Evolutionary conservation across 192 early-diverging fungal species (phyloP), one percentile per base, ranked within the genome.

Genomic region (Podila clonocystis): DNA sequence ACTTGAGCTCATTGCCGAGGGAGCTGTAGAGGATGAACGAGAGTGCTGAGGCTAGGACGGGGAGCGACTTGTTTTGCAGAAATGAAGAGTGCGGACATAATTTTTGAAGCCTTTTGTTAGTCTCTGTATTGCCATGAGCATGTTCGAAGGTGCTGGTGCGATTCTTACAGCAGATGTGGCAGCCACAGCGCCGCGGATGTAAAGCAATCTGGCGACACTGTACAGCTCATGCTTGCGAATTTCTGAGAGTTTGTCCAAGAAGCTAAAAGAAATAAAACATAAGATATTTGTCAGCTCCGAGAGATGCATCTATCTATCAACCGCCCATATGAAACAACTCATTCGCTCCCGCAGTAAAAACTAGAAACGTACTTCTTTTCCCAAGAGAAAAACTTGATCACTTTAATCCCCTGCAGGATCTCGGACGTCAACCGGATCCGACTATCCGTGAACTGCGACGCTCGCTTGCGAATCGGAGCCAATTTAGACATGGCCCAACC

Each of bases 311-410:
- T n/a, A 6, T 9, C 36, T 38, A 6, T 8, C 36, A 38, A 9
- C 4, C 0, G 9, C 36, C 36, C 31, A 4, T 31, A 8, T 8
- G 36, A 38, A 38, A 0, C 36, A 8, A 38, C 9, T 8, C 5
- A 1, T 9, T 9, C 36, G 7, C 5, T 8, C n/a, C n/a, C n/a
- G n/a, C n/a, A n/a, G 7, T 9, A 9, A 38, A 38, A 38, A 9
- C 36, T n/a, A n/a, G 9, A 38, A 38, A 8, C 36, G 58, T 85
- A 84, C 86, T 82, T 72, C 33, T 72, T 50, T 38, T 72, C 70
- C 70, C 70, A 91, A 4, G 86, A 89, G 62, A 90, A 91, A 33
- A 88, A 87, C 69, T 91, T 93, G 72, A 93, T 87, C 20, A 84
- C 82, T 17, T 85, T 84, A 17, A 91, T 85, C 12, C 88, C 79